Base-by-base conservation (phyloP, 228 moss, liverwort and hornwort genomes). In the Sphagnum magellanicum region DNA sequence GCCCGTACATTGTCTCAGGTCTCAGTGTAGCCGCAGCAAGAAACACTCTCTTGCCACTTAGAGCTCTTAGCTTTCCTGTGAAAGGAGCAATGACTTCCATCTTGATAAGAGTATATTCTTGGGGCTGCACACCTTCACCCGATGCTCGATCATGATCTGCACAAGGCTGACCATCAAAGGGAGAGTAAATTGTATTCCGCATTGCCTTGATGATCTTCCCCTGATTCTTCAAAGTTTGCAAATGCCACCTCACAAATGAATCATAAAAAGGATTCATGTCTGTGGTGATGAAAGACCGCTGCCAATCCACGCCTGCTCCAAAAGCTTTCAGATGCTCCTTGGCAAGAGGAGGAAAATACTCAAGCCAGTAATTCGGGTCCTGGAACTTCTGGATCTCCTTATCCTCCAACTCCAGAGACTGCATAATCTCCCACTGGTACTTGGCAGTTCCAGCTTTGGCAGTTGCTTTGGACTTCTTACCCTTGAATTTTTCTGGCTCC, bases 1-100 rank as follows among this genome's bases (percentile, higher is more conserved):
- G 98, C 48, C 98, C 98, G 74, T 92, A 98, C 98, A 98, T 98
- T 12, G 98, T 98, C 83, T 98, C 98, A 63, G 98, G 98, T 16
- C 98, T 90, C 72, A 98, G 65, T 32, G 98, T 98, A 5, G 98
- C 98, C 59, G 98, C 98, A 11, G 92, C 98, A 49, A 98, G 85
- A 61, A 80, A 98, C 12, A 98, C 90, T 32, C 74, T 76, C 78
- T 77, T 90, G 57, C 98, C 94, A 72, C 80, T 72, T n/a, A 98
- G 78, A 6, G 69, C 82, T 61, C 74, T 69, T 48, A 98, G 84
- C 75, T 98, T 92, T 64, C 93, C 98, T 32, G 88, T 75, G 16
- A 90, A 89, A 12, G 98, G 98, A 50, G 89, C 67, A 75, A 83
- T 81, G 48, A 98, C 94, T 78, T 92, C 84, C 86, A 98, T 92